Conservation (phyloP, 2,329 filamentous ascomycete genomes). For the Beauveria varroae region DNA sequence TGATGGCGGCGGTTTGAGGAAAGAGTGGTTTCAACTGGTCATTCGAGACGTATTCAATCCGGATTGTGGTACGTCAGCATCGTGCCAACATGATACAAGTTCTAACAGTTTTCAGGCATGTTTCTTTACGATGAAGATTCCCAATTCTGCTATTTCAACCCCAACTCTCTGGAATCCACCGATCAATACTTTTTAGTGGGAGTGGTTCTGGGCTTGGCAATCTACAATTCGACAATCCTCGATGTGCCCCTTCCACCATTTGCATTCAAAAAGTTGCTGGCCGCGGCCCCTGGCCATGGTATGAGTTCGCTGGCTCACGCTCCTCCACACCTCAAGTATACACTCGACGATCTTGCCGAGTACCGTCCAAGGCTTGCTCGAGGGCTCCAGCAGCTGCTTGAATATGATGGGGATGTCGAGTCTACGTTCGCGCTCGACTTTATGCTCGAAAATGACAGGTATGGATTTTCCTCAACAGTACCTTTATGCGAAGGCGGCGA, state of each 20-base stretch:
- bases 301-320: constrained; percentile 48
- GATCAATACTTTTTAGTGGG: constrained; percentile 90
- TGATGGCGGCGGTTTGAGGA: constrained; percentile 80
- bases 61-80: constrained; percentile 60
- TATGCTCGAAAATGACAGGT: constrained; percentile 67
- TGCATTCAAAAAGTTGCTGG: constrained; percentile 78
- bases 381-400: constrained; percentile 68
- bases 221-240: constrained; percentile 91
- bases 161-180: constrained; percentile 79
- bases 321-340: constrained; percentile 60
- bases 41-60: constrained; percentile 88
- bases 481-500: constrained; percentile 71
- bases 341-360: constrained; percentile 74
- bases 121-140: constrained; percentile 91
- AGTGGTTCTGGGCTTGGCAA: constrained; percentile 78
- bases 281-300: constrained; percentile 59
- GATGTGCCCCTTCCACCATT: constrained; percentile 85
- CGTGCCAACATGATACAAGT: neutral
- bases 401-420: constrained; percentile 79
- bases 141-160: constrained; percentile 87
- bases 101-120: constrained; percentile 51
- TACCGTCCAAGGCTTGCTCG: constrained; percentile 68
- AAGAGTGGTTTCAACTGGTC: constrained; percentile 90
- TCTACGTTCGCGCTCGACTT: constrained; percentile 76
- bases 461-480: constrained; percentile 58